phyloP scores from a whole-genome alignment of 2,329 filamentous ascomycete genomes.

The Colletotrichum truncatum region DNA sequence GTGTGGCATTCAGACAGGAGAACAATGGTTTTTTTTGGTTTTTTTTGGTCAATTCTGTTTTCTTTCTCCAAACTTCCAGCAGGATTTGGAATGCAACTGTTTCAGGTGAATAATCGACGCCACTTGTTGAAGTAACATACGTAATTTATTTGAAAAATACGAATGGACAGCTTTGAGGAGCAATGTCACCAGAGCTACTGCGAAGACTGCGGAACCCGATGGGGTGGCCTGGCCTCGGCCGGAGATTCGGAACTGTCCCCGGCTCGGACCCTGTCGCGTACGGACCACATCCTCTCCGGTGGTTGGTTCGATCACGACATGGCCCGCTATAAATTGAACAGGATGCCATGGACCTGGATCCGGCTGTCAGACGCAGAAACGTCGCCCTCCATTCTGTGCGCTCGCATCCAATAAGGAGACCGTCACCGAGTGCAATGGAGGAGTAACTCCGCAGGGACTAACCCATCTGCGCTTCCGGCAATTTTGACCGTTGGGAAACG shows the following conservation, averaged over 20 bases:
- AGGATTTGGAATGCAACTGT: background rate
- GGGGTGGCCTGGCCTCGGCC: background rate
- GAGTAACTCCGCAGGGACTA: background rate
- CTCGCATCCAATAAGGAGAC: background rate
- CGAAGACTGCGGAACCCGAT: background rate
- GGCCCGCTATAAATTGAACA: background rate
- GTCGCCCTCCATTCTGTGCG: background rate
- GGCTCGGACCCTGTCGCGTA: background rate
- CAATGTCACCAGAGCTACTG: background rate
- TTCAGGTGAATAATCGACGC: background rate
- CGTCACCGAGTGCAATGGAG: background rate
- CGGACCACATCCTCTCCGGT: background rate
- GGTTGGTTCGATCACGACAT: background rate
- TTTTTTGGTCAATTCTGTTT: background rate
- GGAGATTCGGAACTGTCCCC: background rate
- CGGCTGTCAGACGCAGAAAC: background rate
- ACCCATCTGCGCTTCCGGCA: too few species aligned
- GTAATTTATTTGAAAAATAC: background rate
- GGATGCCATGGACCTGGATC: background rate
- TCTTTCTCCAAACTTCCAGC: background rate
- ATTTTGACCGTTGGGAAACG: constrained; percentile 1
- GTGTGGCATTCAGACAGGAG: too few species aligned
- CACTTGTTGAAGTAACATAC: background rate
- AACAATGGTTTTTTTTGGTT: too few species aligned
- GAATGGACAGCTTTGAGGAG: background rate